Base-by-base conservation (phyloP, 2,329 filamentous ascomycete species). In the Cylindrodendrum hubeiense region DNA sequence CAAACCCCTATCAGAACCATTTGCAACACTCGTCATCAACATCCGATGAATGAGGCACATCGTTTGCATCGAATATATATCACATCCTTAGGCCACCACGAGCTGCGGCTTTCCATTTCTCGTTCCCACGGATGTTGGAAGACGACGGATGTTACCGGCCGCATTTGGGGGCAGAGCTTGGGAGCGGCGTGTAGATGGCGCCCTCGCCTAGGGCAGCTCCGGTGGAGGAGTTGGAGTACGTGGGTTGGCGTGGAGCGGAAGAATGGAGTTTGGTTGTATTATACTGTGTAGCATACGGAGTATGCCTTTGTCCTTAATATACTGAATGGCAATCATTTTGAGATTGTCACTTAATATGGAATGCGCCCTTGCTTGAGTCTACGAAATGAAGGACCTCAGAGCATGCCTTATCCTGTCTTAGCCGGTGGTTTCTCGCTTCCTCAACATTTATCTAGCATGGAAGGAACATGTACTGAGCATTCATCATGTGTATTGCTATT, bases 201-300 rank as follows among this genome's bases (percentile, higher is more conserved):
- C 46, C n/a, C n/a, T 33, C 21, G 47, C 47, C 33, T 21, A 33
- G 17, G 37, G 28, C 7, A 39, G 8, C n/a, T 39, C 37, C 37
- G 37, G 47, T 50, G 47, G 28, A 50, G 47, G 47, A 50, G 47
- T 50, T 50, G 47, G 47, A 50, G 28, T 50, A 49, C 46, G 46
- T 50, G 47, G 47, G n/a, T 50, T 50, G 47, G n/a, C n/a, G 47
- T 30, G 46, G 28, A 50, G 28, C 15, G 47, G 47, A 50, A 50
- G 47, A 50, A 33, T 4, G 47, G 47, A 50, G 47, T 50, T 33
- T 33, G 47, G 28, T 22, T 50, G 47, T 50, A 50, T 50, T 50
- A 30, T 50, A 33, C 17, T 33, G n/a, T 33, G 47, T 50, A 50
- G 47, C 47, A 21, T 50, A 30, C 17, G 30, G 28, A 34, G 28